phyloP scores from a whole-genome alignment of 306 rosid species.

The Cyamopsis tetragonoloba region DNA sequence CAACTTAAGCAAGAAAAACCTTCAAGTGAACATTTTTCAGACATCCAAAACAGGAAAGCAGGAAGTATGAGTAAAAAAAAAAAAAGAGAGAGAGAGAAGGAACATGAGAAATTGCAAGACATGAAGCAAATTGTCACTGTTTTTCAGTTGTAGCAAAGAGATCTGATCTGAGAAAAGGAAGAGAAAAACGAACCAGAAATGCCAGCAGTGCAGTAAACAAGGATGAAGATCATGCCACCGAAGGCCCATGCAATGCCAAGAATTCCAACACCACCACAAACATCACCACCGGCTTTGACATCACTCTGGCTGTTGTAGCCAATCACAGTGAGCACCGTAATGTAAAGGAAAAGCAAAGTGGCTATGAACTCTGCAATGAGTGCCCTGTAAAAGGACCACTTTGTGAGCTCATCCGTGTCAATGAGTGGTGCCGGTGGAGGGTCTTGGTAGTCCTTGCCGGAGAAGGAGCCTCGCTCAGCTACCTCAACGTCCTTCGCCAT shows the following conservation, averaged over 20 bases:
- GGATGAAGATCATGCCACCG: conserved; percentile 97
- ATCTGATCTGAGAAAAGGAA: conserved; percentile 23
- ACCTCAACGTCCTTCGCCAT: conserved; percentile 68
- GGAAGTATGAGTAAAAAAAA: not conserved
- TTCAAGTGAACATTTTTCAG: not conserved
- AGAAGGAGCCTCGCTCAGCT: conserved; percentile 61
- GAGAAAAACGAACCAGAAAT: conserved; percentile 57
- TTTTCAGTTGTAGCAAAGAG: not conserved
- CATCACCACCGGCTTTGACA: not conserved
- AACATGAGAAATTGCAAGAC: not conserved
- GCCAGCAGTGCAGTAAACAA: conserved; percentile 98
- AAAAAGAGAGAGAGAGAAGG: too few species aligned
- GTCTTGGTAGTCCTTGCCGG: conserved; percentile 84
- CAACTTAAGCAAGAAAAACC: not conserved
- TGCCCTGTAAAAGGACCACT: conserved; percentile 95
- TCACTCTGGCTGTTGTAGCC: conserved; percentile 69
- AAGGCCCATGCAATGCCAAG: conserved; percentile 96
- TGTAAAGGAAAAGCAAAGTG: conserved; percentile 82
- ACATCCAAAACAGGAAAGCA: not conserved
- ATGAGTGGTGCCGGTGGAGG: conserved; percentile 84
- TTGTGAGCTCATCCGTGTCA: conserved; percentile 53
- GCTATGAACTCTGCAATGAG: conserved; percentile 91
- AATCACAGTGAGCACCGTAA: conserved; percentile 77
- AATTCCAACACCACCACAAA: conserved; percentile 72
- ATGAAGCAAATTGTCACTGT: too few species aligned